Conservation (phyloP, 345 rosid species). For the Lumnitzera littorea region DNA sequence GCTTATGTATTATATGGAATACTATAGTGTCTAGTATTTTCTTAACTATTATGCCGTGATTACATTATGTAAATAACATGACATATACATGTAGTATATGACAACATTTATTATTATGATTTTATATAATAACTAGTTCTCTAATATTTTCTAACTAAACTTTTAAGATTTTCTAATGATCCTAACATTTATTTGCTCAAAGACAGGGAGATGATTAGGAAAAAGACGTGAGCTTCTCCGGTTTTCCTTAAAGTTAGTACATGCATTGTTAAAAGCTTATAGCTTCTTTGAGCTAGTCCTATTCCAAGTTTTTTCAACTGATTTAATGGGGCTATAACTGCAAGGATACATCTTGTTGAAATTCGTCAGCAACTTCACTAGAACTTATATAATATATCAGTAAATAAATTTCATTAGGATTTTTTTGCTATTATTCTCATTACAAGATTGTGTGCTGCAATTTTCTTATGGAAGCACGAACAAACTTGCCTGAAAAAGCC, state of each 20-base stretch:
- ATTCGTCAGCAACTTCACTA: conserved; percentile 44
- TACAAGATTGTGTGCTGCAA: background rate
- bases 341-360: conserved; percentile 38
- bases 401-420: background rate
- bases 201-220: too few relatives aligned
- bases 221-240: conserved; percentile 6
- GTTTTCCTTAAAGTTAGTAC: conserved; percentile 14
- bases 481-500: conserved; percentile 65
- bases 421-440: background rate
- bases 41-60: too few relatives aligned
- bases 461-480: background rate
- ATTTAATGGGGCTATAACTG: conserved; percentile 19
- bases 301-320: conserved; percentile 17
- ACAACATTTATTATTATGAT: too few relatives aligned
- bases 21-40: too few relatives aligned
- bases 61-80: too few relatives aligned
- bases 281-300: conserved; percentile 32
- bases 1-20: too few relatives aligned
- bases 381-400: conserved; percentile 28
- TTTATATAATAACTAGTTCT: too few relatives aligned
- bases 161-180: too few relatives aligned
- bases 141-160: too few relatives aligned
- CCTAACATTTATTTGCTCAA: too few relatives aligned
- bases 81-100: too few relatives aligned
- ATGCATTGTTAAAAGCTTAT: conserved; percentile 52